phyloP scores from a whole-genome alignment of 1,284 basidiomycete species.

The Austroboletus niveus region DNA sequence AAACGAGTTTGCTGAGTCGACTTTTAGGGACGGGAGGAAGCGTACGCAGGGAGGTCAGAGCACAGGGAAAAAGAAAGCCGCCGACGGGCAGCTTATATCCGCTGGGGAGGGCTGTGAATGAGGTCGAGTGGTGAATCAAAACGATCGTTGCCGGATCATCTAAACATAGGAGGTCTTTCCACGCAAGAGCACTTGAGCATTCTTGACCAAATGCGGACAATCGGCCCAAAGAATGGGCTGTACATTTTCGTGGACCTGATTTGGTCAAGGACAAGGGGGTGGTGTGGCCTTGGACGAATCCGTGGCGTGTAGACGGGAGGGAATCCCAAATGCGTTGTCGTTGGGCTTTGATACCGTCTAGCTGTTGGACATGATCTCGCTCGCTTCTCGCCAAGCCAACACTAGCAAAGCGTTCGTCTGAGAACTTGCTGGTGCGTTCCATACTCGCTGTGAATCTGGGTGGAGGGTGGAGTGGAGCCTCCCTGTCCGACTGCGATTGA shows the following conservation, averaged over 20 bases:
- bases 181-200: conserved; percentile 10
- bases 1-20: too few relatives aligned
- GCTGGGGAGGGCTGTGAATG: neutral
- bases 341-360: too few relatives aligned
- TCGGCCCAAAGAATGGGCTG: neutral
- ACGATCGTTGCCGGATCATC: neutral
- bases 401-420: neutral
- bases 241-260: too few relatives aligned
- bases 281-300: neutral
- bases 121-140: neutral
- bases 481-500: too few relatives aligned
- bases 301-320: too few relatives aligned
- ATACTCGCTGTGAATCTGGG: too few relatives aligned
- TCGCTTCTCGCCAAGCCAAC: neutral
- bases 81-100: conserved; percentile 12
- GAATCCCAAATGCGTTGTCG: too few relatives aligned
- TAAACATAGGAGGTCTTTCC: conserved; percentile 6
- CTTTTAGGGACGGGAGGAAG: neutral
- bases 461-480: too few relatives aligned
- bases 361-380: too few relatives aligned
- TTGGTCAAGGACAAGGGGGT: conserved; percentile 2
- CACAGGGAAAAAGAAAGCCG: neutral
- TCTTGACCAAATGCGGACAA: conserved; percentile 11
- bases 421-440: neutral
- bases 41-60: neutral